Base-by-base conservation (phyloP, 768 basidiomycete species). In the Collybia sp. region DNA sequence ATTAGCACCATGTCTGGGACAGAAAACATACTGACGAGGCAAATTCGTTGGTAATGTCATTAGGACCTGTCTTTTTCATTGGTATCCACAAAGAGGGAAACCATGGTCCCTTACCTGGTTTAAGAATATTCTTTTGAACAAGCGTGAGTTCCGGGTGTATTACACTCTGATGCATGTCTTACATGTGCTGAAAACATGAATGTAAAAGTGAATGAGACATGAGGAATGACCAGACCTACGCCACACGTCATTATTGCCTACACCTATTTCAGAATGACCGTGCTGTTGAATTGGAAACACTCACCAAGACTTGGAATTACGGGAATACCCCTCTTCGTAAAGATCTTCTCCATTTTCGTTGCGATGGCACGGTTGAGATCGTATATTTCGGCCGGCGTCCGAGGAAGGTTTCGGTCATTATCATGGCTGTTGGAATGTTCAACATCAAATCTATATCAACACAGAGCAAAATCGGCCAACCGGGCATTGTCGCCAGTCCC, bases 231-330 rank as follows among this genome's bases (percentile, higher is more conserved):
- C 32, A 46, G 12, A 18, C 83, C 73, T 66, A 88, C 85, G 90
- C 80, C 88, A 93, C 41, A 94, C 76, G 69, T 94, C 92, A 63
- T 94, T 94, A 64, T 94, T 94, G 17, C 91, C 91, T 88, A 50
- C 17, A 50, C 16, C 31, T 42, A 41, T 31, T 8, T 10, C 17
- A 18, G 45, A 32, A 36, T 40, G 25, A 41, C 10, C 9, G 18
- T 15, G 33, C 12, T 25, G 39, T 20, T 11, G 20, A 11, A 13
- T 18, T 20, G 9, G 25, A 18, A 30, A 17, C 25, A 32, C 73
- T 55, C 54, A 81, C 87, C 88, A 48, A 96, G 68, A 64, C 80
- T 87, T 2, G 91, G 89, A 18, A 94, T 76, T 16, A 93, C 82
- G 12, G 87, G 82, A 32, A 94, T 83, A 11, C 83, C 85, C 49